A percentile compares a stretch with the other conserved stretches of the same genome.
phyloP scores from a whole-genome alignment of 495 filamentous ascomycete genomes.

The Glarea lozoyensis region DNA sequence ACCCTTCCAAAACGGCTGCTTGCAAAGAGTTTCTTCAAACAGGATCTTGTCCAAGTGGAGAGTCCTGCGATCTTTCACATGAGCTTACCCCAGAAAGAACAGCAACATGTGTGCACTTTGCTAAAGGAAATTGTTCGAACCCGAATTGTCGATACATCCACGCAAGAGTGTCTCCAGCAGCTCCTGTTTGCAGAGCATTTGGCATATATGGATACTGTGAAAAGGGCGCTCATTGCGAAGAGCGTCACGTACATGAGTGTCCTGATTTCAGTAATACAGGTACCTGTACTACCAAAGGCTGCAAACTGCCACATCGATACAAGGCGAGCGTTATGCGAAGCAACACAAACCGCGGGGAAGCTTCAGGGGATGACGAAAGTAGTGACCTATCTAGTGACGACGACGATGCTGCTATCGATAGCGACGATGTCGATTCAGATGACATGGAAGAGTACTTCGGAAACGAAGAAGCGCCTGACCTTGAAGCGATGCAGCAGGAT shows the following conservation, averaged over 20 bases:
- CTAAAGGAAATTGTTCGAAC: slow-evolving; percentile 86
- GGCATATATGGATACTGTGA: slow-evolving; percentile 85
- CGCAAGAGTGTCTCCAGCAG: slow-evolving; percentile 68
- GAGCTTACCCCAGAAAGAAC: slow-evolving; percentile 76
- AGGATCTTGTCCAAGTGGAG: slow-evolving; percentile 69
- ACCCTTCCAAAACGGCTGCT: slow-evolving; percentile 79
- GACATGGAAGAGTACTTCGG: slow-evolving; percentile 61
- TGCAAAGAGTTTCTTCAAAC: slow-evolving; percentile 81
- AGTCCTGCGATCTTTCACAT: slow-evolving; percentile 89
- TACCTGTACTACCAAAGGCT: slow-evolving; percentile 71
- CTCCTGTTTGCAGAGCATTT: slow-evolving; percentile 78
- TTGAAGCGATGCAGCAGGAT: slow-evolving; percentile 57
- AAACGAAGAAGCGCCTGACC: slow-evolving; percentile 34
- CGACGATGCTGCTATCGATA: slow-evolving; percentile 67
- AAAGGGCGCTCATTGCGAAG: slow-evolving; percentile 65
- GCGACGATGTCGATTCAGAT: slow-evolving; percentile 86
- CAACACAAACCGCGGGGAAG: slow-evolving; percentile 16
- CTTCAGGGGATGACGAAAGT: slow-evolving; percentile 43
- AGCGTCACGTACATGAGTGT: slow-evolving; percentile 85
- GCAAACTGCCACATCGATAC: slow-evolving; percentile 80
- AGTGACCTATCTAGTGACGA: slow-evolving; percentile 81
- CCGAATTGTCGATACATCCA: slow-evolving; percentile 83
- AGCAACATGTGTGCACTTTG: slow-evolving; percentile 82
- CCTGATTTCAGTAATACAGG: slow-evolving; percentile 92
- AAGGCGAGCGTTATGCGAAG: slow-evolving; percentile 60